A percentile compares a stretch with the other conserved stretches of the same genome.
Evolutionary conservation across 805 yeast species (phyloP).

Genomic region (Candida khao-thaluensis): DNA sequence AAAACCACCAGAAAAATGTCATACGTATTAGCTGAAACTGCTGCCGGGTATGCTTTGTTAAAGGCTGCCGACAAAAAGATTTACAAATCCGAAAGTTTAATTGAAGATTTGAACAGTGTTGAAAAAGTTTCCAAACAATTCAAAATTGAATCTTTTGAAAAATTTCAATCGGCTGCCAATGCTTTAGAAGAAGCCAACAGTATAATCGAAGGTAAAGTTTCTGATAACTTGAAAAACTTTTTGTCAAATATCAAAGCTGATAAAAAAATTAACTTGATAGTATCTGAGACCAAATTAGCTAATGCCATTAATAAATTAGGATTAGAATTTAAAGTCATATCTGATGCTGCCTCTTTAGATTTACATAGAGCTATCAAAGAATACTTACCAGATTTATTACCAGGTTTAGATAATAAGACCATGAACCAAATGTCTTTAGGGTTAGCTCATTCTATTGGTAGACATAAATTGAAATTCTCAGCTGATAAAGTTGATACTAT

Average conservation of each 20-base stretch:
- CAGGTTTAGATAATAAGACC: constrained; percentile 85
- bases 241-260: constrained; percentile 74
- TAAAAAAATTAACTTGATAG: constrained; percentile 84
- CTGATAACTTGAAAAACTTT: constrained; percentile 74
- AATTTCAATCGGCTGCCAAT: constrained; percentile 89
- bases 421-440: constrained; percentile 95
- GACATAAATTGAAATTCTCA: constrained; percentile 95
- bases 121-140: constrained; percentile 87
- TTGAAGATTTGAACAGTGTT: constrained; percentile 75
- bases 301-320: constrained; percentile 95
- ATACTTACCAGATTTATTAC: constrained; percentile 88
- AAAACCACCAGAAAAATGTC: too few species aligned
- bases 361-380: constrained; percentile 94
- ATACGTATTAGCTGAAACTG: constrained; percentile 92
- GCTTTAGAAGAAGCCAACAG: constrained; percentile 95
- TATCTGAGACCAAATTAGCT: constrained; percentile 93
- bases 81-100: constrained; percentile 74
- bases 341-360: constrained; percentile 94
- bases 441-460: constrained; percentile 97
- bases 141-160: constrained; percentile 93
- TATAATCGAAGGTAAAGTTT: constrained; percentile 89
- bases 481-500: constrained; percentile 98
- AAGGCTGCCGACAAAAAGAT: constrained; percentile 98
- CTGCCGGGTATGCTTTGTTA: constrained; percentile 97
- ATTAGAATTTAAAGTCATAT: constrained; percentile 79